Evolutionary conservation across 306 rosid species (phyloP), one percentile per base, ranked within the genome.

Genomic region (Cercis canadensis): DNA sequence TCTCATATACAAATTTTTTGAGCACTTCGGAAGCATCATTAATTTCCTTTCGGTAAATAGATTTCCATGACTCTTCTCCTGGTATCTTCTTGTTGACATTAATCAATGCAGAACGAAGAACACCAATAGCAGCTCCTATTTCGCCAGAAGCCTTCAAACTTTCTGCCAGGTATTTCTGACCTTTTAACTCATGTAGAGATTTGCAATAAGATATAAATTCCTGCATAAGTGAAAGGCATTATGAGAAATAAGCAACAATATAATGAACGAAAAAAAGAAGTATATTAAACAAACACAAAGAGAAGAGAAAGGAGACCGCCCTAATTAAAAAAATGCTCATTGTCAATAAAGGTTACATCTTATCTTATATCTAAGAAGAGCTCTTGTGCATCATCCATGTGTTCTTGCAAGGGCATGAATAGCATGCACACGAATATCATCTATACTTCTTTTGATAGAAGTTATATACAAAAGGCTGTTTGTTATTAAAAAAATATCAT

Each of bases 131-230:
- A 62, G 71, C 81, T 62, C 96, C 96, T 36, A 78, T 47, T 58
- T 88, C 81, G 41, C 80, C 87, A 15, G 80, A 61, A 44, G 19
- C 67, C 84, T 80, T 83, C 57, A 83, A 80, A 60, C 69, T 75
- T 74, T 87, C 87, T 41, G 96, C 92, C 39, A 78, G 51, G 67
- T 78, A 68, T 69, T 82, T 85, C 62, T 39, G 74, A 70, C 89
- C 75, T 80, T 75, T 87, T 66, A 91, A 80, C 75, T 82, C 85
- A 49, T 91, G 96, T 21, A 88, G 53, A 19, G 73, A 71, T 74
- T 83, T 87, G 84, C 80, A 80, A 43, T 75, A 87, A 36, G 70
- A 65, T 37, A 85, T 47, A 54, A 91, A 91, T 45, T 91, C 97
- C 97, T 91, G 81, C 64, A 77, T 61, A 43, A 36, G 50, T 47